Conservation (phyloP, 495 filamentous ascomycete genomes). For the Saxophila tyrrhenica region DNA sequence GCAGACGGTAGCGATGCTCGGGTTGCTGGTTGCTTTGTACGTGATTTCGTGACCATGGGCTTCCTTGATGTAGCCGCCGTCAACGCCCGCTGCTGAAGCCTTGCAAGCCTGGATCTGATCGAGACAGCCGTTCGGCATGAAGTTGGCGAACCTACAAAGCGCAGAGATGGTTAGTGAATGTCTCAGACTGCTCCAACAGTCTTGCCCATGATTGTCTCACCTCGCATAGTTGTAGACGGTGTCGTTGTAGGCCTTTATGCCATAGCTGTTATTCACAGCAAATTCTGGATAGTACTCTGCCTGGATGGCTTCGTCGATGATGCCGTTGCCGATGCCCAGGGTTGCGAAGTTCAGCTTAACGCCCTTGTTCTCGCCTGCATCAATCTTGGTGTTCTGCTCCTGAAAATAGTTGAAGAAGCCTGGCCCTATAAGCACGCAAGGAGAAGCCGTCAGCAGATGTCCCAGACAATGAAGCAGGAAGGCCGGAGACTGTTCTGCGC, state of each 20-base stretch:
- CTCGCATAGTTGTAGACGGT: slow-evolving; percentile 39
- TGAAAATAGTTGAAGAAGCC: slow-evolving; percentile 51
- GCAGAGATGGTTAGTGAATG: background rate
- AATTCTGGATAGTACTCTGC: slow-evolving; percentile 53
- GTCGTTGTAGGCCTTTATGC: slow-evolving; percentile 51
- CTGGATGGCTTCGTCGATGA: slow-evolving; percentile 63
- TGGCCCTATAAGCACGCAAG: slow-evolving; percentile 16
- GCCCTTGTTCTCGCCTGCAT: slow-evolving; percentile 36
- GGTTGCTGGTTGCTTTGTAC: background rate
- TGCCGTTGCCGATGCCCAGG: slow-evolving; percentile 49
- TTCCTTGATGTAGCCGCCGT: slow-evolving; percentile 23
- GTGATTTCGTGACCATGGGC: background rate
- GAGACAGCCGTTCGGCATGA: slow-evolving; percentile 28
- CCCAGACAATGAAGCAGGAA: too few relatives aligned
- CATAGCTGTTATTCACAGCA: slow-evolving; percentile 67
- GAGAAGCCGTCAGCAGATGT: too few relatives aligned
- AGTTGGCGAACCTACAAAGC: slow-evolving; percentile 31
- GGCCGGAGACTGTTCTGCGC: too few relatives aligned
- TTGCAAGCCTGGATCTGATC: slow-evolving; percentile 35
- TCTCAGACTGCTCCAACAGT: background rate
- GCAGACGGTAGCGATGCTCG: slow-evolving; percentile 19
- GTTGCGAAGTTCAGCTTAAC: slow-evolving; percentile 46
- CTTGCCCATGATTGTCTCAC: slow-evolving; percentile 22
- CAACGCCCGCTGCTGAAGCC: slow-evolving; percentile 26
- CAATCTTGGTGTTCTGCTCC: slow-evolving; percentile 45